A percentile compares a stretch with the other conserved stretches of the same genome.
These are phyloP conservation scores for Monosporascus ibericus DNA, from an alignment of 2,329 filamentous ascomycete species.

Conservation along the genomic window DNA sequence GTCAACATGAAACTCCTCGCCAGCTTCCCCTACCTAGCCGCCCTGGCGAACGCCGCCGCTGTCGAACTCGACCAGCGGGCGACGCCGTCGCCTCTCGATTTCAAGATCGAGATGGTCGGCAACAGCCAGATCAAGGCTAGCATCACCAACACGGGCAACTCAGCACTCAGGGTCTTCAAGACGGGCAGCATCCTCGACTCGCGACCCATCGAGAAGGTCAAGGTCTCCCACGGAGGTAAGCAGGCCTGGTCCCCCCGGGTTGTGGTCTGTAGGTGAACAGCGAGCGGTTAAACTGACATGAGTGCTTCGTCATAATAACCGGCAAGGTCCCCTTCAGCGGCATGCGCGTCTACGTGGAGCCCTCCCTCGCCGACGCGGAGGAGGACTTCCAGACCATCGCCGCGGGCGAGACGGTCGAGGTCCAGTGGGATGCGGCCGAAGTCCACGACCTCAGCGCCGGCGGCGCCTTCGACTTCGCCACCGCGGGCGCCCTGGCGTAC, in stretches of 20 bases:
- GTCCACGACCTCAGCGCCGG: constrained; percentile 7
- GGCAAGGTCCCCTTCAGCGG: constrained; percentile 7
- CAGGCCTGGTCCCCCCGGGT: not conserved
- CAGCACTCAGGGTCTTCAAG: constrained; percentile 40
- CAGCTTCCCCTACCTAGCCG: not conserved
- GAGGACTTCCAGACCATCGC: constrained; percentile 6
- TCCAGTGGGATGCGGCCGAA: constrained; percentile 4
- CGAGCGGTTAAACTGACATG: too few species aligned
- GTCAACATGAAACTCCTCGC: not conserved
- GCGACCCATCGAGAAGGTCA: constrained; percentile 41
- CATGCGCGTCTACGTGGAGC: constrained; percentile 2
- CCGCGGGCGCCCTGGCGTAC: not conserved
- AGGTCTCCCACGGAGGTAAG: constrained; percentile 37
- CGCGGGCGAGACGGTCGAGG: constrained; percentile 3
- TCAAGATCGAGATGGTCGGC: constrained; percentile 35
- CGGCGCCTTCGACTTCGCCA: constrained; percentile 5
- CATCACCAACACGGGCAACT: constrained; percentile 42
- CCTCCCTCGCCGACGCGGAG: constrained; percentile 1
- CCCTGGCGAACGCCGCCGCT: not conserved
- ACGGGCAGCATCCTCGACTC: constrained; percentile 44
- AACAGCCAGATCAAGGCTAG: constrained; percentile 43
- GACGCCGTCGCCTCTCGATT: constrained; percentile 16
- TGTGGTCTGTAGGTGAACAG: not conserved
- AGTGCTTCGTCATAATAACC: not conserved
- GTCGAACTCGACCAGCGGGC: not conserved